Evolutionary conservation across 148 eudicot species (phyloP).

Genomic region (Arbutus unedo): DNA sequence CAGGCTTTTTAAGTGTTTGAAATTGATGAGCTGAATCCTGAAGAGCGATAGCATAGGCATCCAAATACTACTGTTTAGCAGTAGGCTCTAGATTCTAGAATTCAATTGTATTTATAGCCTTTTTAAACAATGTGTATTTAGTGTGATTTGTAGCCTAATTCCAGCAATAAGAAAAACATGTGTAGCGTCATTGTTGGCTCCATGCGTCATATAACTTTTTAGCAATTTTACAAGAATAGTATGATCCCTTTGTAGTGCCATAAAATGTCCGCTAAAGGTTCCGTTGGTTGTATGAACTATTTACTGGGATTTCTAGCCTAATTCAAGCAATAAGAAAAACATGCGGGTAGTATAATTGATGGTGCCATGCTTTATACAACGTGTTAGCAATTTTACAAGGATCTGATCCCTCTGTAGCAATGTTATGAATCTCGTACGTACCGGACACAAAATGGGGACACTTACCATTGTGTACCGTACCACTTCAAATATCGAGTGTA

Average conservation of each 20-base stretch:
- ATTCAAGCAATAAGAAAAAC: no score
- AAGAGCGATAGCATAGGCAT: background rate
- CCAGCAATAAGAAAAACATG: background rate
- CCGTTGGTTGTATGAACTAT: no score
- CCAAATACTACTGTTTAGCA: background rate
- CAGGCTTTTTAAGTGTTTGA: background rate
- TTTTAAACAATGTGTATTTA: background rate
- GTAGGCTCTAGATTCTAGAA: background rate
- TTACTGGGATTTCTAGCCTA: no score
- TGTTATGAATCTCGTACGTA: no score
- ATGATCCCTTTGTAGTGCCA: background rate
- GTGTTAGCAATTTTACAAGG: no score
- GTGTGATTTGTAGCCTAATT: constrained; percentile 11
- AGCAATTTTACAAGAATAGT: background rate
- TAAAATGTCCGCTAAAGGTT: background rate
- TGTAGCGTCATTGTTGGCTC: background rate
- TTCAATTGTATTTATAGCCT: background rate
- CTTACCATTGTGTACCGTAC: no score
- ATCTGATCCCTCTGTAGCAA: no score
- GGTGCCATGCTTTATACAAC: no score
- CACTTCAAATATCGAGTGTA: no score
- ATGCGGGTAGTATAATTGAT: no score
- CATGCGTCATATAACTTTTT: background rate
- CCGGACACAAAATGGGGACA: no score
- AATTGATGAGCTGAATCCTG: constrained; percentile 6